phyloP scores from a whole-genome alignment of 441 rosid genomes.

The Erodium moschatum region DNA sequence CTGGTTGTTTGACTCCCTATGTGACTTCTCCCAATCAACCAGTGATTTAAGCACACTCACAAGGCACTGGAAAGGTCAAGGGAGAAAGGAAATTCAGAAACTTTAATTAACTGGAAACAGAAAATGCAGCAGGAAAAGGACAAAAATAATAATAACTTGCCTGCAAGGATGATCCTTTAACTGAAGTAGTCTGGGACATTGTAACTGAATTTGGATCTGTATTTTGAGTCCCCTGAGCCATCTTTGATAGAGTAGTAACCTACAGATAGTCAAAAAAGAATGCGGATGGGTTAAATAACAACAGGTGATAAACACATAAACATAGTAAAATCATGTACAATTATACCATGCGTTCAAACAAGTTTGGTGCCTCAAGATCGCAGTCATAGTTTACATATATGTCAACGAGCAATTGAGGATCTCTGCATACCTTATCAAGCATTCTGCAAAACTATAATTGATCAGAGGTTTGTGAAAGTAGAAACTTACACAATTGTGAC shows the following conservation, averaged over 20 bases:
- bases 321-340: slow-evolving; percentile 19
- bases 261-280: slow-evolving; percentile 28
- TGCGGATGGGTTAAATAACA: slow-evolving; percentile 15
- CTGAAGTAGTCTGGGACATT: slow-evolving; percentile 63
- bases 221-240: slow-evolving; percentile 86
- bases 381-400: slow-evolving; percentile 96
- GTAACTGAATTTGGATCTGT: slow-evolving; percentile 76
- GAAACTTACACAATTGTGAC: slow-evolving; percentile 9
- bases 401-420: slow-evolving; percentile 98
- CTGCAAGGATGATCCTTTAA: slow-evolving; percentile 91
- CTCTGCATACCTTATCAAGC: slow-evolving; percentile 92
- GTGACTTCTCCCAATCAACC: slow-evolving; percentile 91
- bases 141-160: slow-evolving; percentile 31
- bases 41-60: slow-evolving; percentile 82
- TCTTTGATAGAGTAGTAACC: slow-evolving; percentile 84
- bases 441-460: slow-evolving; percentile 45
- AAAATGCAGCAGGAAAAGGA: slow-evolving; percentile 7
- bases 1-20: slow-evolving; percentile 42
- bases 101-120: slow-evolving; percentile 19
- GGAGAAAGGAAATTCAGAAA: slow-evolving; percentile 25
- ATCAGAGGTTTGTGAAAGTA: slow-evolving; percentile 21
- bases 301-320: slow-evolving; percentile 5
- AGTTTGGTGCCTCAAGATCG: slow-evolving; percentile 95
- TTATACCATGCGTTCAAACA: slow-evolving; percentile 94
- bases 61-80: slow-evolving; percentile 61